phyloP scores from a whole-genome alignment of 2,329 filamentous ascomycete genomes.

The Nigrospora oryzae region DNA sequence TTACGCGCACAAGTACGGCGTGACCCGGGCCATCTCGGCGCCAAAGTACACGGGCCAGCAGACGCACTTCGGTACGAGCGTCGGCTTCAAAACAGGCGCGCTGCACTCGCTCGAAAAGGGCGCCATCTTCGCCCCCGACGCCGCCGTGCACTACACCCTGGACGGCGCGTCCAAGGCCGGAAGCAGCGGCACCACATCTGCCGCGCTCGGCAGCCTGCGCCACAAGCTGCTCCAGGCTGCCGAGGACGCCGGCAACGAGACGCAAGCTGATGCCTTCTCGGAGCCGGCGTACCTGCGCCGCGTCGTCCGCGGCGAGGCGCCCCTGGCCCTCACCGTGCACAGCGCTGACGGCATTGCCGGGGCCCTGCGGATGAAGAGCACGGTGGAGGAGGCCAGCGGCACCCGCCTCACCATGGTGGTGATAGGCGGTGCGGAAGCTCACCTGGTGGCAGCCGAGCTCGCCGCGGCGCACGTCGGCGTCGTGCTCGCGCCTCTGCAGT shows the following conservation, averaged over 20 bases:
- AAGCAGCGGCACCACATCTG: conserved; percentile 39
- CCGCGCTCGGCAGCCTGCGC: conserved; percentile 41
- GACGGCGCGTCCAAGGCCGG: conserved; percentile 34
- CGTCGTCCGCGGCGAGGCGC: conserved; percentile 43
- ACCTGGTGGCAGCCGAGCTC: conserved; percentile 50
- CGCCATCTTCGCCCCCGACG: conserved; percentile 45
- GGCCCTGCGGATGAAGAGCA: conserved; percentile 47
- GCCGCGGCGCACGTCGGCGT: conserved; percentile 48
- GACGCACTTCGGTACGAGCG: conserved; percentile 48
- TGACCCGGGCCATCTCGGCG: conserved; percentile 50
- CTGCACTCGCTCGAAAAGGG: conserved; percentile 34
- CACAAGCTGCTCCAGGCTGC: conserved; percentile 45
- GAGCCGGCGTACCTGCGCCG: conserved; percentile 41
- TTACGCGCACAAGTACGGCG: conserved; percentile 43
- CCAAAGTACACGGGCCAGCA: conserved; percentile 33
- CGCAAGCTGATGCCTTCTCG: conserved; percentile 30
- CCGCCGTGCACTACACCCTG: conserved; percentile 51
- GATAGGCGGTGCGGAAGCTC: conserved; percentile 54
- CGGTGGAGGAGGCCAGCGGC: conserved; percentile 34
- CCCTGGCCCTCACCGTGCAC: conserved; percentile 51
- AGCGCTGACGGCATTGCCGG: conserved; percentile 56
- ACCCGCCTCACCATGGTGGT: conserved; percentile 42
- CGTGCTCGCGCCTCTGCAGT: conserved; percentile 50
- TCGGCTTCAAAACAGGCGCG: conserved; percentile 47
- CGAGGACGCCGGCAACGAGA: conserved; percentile 25